Percentiles rank a stretch among this genome's conserved stretches.
These are phyloP conservation scores for Pichia sp. DNA, from an alignment of 1,139 yeast genomes.

Conservation along the genomic window DNA sequence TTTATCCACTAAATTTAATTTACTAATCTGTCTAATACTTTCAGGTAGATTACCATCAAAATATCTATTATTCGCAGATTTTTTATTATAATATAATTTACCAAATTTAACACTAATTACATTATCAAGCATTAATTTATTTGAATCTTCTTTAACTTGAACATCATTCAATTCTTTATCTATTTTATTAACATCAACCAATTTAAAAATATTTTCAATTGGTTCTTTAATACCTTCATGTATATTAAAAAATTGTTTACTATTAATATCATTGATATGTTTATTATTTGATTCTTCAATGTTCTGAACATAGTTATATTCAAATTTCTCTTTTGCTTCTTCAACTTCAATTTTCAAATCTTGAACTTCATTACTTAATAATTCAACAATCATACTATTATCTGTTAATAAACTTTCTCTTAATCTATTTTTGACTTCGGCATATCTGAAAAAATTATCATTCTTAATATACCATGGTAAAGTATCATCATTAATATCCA, in stretches of 20 bases:
- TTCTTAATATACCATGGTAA: slow-evolving; percentile 27
- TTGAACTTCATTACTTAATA: slow-evolving; percentile 18
- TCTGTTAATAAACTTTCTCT: slow-evolving; percentile 10
- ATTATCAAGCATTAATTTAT: slow-evolving; percentile 14
- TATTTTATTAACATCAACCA: slow-evolving; percentile 2
- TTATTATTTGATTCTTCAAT: neutral
- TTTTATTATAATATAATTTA: slow-evolving; percentile 18
- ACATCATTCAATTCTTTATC: slow-evolving; percentile 3
- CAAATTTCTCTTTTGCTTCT: slow-evolving; percentile 22
- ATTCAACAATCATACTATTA: slow-evolving; percentile 12
- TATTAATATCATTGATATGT: neutral
- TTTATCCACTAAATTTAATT: slow-evolving; percentile 32
- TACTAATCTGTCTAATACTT: slow-evolving; percentile 35
- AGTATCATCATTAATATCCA: slow-evolving; percentile 19
- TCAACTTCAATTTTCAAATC: slow-evolving; percentile 19
- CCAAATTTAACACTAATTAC: slow-evolving; percentile 26
- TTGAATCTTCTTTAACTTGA: slow-evolving; percentile 1
- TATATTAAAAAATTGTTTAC: slow-evolving; percentile 3
- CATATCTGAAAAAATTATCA: slow-evolving; percentile 20
- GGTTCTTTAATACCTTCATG: neutral
- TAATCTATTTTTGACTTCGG: slow-evolving; percentile 15
- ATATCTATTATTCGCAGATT: slow-evolving; percentile 9
- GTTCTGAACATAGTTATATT: slow-evolving; percentile 23
- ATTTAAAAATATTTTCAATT: neutral
- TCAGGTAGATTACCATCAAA: slow-evolving; percentile 40